Conservation (phyloP, 257 asterid genomes). For the Primulina tabacum region DNA sequence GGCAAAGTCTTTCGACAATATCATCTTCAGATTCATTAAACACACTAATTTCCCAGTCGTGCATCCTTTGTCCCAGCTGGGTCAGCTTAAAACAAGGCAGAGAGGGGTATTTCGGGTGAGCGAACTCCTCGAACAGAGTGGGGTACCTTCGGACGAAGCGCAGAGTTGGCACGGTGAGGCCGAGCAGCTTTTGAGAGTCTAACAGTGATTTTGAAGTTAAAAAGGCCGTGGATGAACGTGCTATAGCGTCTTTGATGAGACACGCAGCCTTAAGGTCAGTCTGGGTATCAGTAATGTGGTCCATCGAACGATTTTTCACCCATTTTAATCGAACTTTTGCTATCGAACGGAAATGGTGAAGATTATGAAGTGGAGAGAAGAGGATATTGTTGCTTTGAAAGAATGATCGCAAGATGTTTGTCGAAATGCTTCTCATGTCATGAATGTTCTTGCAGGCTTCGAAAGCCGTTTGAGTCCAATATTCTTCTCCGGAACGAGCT, state of each 20-base stretch:
- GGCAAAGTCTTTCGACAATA: constrained; percentile 61
- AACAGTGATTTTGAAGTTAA: constrained; percentile 59
- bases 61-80: constrained; percentile 56
- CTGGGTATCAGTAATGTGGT: constrained; percentile 75
- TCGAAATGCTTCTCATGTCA: background rate
- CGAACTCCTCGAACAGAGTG: constrained; percentile 80
- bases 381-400: background rate
- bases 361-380: constrained; percentile 27
- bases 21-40: constrained; percentile 49
- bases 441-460: background rate
- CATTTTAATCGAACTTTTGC: constrained; percentile 86
- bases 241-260: constrained; percentile 70
- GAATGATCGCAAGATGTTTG: background rate
- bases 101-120: constrained; percentile 83
- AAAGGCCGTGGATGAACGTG: constrained; percentile 60
- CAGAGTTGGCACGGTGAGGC: constrained; percentile 79
- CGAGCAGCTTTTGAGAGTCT: constrained; percentile 70
- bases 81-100: constrained; percentile 71
- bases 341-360: constrained; percentile 46
- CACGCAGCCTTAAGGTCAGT: constrained; percentile 83
- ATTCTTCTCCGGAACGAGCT: background rate
- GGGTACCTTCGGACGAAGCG: constrained; percentile 84
- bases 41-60: constrained; percentile 47
- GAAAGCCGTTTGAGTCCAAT: background rate
- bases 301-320: constrained; percentile 80